These are phyloP conservation scores for Letharia columbiana DNA, from an alignment of 495 filamentous ascomycete species.

Conservation along the genomic window DNA sequence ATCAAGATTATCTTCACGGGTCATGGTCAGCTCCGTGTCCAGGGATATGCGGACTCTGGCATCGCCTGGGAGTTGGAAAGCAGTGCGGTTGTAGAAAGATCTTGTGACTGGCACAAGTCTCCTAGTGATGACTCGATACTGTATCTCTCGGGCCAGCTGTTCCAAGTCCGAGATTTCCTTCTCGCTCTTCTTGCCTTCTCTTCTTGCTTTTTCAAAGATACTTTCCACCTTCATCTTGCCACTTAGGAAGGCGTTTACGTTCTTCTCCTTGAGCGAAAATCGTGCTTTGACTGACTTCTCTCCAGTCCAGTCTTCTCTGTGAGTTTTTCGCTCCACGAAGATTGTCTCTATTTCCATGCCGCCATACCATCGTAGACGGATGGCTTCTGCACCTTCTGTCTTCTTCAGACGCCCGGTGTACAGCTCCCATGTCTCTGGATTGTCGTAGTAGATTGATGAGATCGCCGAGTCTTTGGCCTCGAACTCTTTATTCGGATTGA, in stretches of 20 bases:
- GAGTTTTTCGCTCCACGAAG: slow-evolving; percentile 96
- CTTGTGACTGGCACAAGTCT: slow-evolving; percentile 77
- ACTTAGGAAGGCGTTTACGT: slow-evolving; percentile 79
- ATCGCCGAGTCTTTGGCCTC: slow-evolving; percentile 83
- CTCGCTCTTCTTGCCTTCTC: slow-evolving; percentile 84
- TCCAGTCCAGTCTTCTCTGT: slow-evolving; percentile 98
- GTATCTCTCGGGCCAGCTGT: slow-evolving; percentile 80
- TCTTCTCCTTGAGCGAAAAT: slow-evolving; percentile 92
- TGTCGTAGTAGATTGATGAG: slow-evolving; percentile 97
- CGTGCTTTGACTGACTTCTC: slow-evolving; percentile 98
- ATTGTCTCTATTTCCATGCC: slow-evolving; percentile 90
- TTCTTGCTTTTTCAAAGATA: slow-evolving; percentile 89
- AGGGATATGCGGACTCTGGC: slow-evolving; percentile 94
- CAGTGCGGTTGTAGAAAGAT: slow-evolving; percentile 95
- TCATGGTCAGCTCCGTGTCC: slow-evolving; percentile 91
- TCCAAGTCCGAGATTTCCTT: slow-evolving; percentile 86
- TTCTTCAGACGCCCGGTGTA: slow-evolving; percentile 94
- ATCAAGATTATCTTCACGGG: slow-evolving; percentile 90
- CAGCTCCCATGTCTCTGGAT: slow-evolving; percentile 83
- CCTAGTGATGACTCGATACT: slow-evolving; percentile 82
- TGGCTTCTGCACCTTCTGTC: slow-evolving; percentile 94
- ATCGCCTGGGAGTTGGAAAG: slow-evolving; percentile 95
- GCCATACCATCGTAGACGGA: slow-evolving; percentile 94
- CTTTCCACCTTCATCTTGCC: slow-evolving; percentile 73
- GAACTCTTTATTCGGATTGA: slow-evolving; percentile 96